Base-by-base conservation (phyloP, 495 filamentous ascomycete genomes). In the Cudoniella acicularis region DNA sequence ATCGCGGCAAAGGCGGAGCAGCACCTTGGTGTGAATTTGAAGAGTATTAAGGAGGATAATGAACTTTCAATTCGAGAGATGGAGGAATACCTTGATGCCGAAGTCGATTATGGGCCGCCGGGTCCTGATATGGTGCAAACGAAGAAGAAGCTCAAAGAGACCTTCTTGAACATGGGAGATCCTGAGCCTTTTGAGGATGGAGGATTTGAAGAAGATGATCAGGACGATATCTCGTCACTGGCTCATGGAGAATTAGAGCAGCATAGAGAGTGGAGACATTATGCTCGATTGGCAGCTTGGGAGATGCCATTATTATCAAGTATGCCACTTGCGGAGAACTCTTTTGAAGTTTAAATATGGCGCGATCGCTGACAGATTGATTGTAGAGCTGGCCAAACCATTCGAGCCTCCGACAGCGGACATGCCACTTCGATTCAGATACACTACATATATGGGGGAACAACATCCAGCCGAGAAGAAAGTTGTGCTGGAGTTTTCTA, bases 381-480 rank as follows among this genome's bases (percentile, higher is more conserved):
- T 60, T 62, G 16, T 65, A 95, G 91, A 91, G 62, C 79, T 96
- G 42, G 87, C 89, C 50, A 88, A 87, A 72, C 85, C 89, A 30
- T 98, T 96, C 74, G 75, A 77, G 30, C 87, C 86, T 2, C 90
- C 92, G 11, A 70, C 83, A 48, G 70, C 73, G 48, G 77, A 86
- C 49, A 78, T 88, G 62, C 76, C 82, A 6, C 82, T 98, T 51
- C 87, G 94, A 61, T 98, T 97, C 80, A 87, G 94, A 66, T 96
- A 96, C 75, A 98, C 95, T n/a, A 89, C 86, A 48, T 97, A 97
- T 73, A 84, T 98, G 81, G 95, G 95, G 61, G 94, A 98, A 72
- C 72, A 85, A 52, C 95, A 98, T 72, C 92, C 95, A 0, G 91
- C 92, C 11, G 87, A 91, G 69, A 82, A 84, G 53, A 98, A 98